Evolutionary conservation across 2,329 filamentous ascomycete species (phyloP), one percentile per base, ranked within the genome.

Genomic region (Penicillium aurantiogriseum): DNA sequence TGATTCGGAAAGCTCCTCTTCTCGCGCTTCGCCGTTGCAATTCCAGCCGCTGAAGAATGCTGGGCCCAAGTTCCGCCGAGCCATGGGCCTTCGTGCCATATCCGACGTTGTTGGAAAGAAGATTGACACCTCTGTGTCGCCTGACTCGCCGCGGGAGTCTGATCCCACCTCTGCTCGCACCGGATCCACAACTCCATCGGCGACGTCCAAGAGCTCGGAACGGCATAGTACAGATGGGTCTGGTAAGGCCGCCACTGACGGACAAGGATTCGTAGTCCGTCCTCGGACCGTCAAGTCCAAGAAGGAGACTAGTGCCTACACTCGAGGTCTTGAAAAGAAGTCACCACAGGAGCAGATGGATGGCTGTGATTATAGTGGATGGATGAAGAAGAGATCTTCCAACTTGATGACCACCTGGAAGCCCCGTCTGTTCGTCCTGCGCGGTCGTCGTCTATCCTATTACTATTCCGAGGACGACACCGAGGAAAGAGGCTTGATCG

Each of bases 321-420:
- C 88, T 19, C 88, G 90, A 31, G 94, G 94, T 0, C 78, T 97
- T 40, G 84, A 90, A 66, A 92, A 92, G 74, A 89, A 93, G 59
- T 79, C 85, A 0, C 94, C 94, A 0, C 81, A 86, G 54, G 91
- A 96, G 71, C 92, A 93, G 59, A 94, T 96, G 75, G 79, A 86
- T 60, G 87, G 86, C 60, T 93, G 91, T 54, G 93, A 99, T 70
- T 97, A 96, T 73, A 93, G 88, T 68, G 94, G 94, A 1, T 99
- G 94, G 94, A 99, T 99, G 94, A 97, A 94, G 81, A 99, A 99
- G 83, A 92, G 95, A 76, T 96, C 91, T 58, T 93, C 91, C 1
- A 94, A 93, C 69, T 81, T 97, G 35, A 96, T 99, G 88, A 92
- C 92, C 2, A 96, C 92, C 2, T 99, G 94, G 94, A 99, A 97